Evolutionary conservation across 2,329 filamentous ascomycete species (phyloP).

Genomic region (Arachnomyces sp.): DNA sequence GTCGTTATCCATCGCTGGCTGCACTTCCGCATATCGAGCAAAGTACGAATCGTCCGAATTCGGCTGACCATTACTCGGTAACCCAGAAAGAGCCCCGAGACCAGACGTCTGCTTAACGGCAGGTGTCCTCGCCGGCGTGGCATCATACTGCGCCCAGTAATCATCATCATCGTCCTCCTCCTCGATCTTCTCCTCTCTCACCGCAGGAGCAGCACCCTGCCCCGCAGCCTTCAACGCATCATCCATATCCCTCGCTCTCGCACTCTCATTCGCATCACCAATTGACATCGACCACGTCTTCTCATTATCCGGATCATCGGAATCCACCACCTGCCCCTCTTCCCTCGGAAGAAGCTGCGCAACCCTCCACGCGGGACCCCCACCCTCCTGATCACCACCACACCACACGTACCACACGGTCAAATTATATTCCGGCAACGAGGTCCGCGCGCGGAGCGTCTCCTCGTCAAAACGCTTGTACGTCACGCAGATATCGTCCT

Average conservation of each 20-base stretch:
- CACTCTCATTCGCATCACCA: slow-evolving; percentile 45
- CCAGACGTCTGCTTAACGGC: slow-evolving; percentile 30
- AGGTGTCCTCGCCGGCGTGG: slow-evolving; percentile 46
- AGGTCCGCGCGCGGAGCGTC: slow-evolving; percentile 49
- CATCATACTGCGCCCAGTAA: slow-evolving; percentile 58
- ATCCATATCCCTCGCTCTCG: slow-evolving; percentile 27
- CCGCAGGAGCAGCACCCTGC: slow-evolving; percentile 12
- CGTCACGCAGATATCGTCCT: slow-evolving; percentile 45
- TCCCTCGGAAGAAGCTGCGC: slow-evolving; percentile 51
- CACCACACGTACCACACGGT: slow-evolving; percentile 55
- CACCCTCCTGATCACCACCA: slow-evolving; percentile 41
- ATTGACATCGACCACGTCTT: slow-evolving; percentile 46
- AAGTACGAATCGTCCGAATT: slow-evolving; percentile 52
- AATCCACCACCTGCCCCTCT: slow-evolving; percentile 22
- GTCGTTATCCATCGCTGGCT: slow-evolving; percentile 55
- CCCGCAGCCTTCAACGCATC: slow-evolving; percentile 28
- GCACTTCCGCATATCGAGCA: slow-evolving; percentile 53
- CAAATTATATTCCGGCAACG: slow-evolving; percentile 48
- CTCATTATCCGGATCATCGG: slow-evolving; percentile 32
- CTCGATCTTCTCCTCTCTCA: slow-evolving; percentile 20
- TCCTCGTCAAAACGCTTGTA: slow-evolving; percentile 55
- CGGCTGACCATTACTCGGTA: slow-evolving; percentile 22
- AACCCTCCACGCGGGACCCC: slow-evolving; percentile 48
- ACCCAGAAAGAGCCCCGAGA: slow-evolving; percentile 15
- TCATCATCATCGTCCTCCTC: slow-evolving; percentile 53